These are phyloP conservation scores for Psilocybe cyanescens DNA, from an alignment of 768 basidiomycete species.

Conservation along the genomic window DNA sequence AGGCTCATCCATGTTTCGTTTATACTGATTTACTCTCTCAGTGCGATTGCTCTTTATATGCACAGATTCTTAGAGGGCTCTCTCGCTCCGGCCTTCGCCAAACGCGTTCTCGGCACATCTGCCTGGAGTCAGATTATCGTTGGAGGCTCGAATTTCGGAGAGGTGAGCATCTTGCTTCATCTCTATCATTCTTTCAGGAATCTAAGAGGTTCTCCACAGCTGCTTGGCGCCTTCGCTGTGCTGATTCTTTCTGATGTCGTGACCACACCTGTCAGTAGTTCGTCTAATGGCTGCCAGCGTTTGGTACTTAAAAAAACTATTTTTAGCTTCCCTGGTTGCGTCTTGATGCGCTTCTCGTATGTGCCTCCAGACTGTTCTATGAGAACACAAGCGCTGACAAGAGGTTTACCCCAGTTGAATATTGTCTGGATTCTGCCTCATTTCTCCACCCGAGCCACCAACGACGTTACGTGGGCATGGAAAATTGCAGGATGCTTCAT, in stretches of 20 bases:
- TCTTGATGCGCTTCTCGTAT: conserved; percentile 30
- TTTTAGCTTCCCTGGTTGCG: conserved; percentile 33
- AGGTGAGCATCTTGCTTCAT: conserved; percentile 16
- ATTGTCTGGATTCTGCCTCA: conserved; percentile 34
- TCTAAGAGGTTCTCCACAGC: conserved; percentile 12
- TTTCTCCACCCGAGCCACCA: conserved; percentile 23
- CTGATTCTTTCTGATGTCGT: conserved; percentile 31
- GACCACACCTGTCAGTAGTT: conserved; percentile 28
- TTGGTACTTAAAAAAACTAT: neutral
- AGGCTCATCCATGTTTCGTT: neutral
- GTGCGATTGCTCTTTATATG: conserved; percentile 32
- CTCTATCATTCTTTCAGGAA: neutral
- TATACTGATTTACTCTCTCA: neutral
- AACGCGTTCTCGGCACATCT: conserved; percentile 29
- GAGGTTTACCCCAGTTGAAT: conserved; percentile 22
- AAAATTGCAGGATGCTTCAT: conserved; percentile 33
- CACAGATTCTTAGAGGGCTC: conserved; percentile 34
- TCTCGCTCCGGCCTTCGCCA: conserved; percentile 33
- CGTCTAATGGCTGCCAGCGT: neutral
- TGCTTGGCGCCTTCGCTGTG: conserved; percentile 32
- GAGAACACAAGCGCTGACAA: too few relatives aligned
- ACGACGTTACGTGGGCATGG: conserved; percentile 34
- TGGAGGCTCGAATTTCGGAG: conserved; percentile 38
- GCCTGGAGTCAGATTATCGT: conserved; percentile 38
- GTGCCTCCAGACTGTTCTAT: neutral